These are phyloP conservation scores for Musa itinerans DNA, from an alignment of 176 grass and related monocot genomes.

Conservation along the genomic window DNA sequence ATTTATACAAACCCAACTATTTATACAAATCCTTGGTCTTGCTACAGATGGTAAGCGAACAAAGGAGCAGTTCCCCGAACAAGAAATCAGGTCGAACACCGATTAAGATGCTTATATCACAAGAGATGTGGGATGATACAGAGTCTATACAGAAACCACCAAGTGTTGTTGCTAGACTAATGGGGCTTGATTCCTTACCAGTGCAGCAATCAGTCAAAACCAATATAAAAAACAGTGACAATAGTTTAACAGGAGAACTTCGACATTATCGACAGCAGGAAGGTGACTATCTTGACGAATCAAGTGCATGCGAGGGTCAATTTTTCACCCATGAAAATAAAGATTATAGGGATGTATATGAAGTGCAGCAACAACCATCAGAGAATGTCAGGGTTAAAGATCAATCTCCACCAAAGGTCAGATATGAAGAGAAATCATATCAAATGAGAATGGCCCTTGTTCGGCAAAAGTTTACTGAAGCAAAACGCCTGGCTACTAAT, in stretches of 20 bases:
- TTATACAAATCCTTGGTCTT: neutral
- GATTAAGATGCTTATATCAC: constrained; percentile 67
- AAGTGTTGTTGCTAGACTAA: constrained; percentile 75
- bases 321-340: neutral
- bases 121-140: constrained; percentile 79
- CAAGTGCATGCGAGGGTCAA: neutral
- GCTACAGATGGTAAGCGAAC: constrained; percentile 29
- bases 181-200: constrained; percentile 64
- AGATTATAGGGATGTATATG: constrained; percentile 16
- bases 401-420: constrained; percentile 20
- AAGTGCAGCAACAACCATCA: constrained; percentile 20
- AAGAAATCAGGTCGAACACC: constrained; percentile 44
- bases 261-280: constrained; percentile 38
- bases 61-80: constrained; percentile 30
- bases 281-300: constrained; percentile 26
- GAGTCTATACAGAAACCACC: constrained; percentile 37
- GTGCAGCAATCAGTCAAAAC: constrained; percentile 27
- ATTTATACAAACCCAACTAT: neutral
- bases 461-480: constrained; percentile 72
- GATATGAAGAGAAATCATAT: constrained; percentile 26
- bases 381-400: constrained; percentile 19
- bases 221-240: constrained; percentile 3
- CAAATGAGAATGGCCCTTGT: constrained; percentile 85
- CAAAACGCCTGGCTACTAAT: constrained; percentile 60
- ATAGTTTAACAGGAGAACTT: constrained; percentile 21